Percentiles rank a stretch among this genome's conserved stretches.
phyloP scores from a whole-genome alignment of 2,329 filamentous ascomycete species.

The Clonostachys solani region DNA sequence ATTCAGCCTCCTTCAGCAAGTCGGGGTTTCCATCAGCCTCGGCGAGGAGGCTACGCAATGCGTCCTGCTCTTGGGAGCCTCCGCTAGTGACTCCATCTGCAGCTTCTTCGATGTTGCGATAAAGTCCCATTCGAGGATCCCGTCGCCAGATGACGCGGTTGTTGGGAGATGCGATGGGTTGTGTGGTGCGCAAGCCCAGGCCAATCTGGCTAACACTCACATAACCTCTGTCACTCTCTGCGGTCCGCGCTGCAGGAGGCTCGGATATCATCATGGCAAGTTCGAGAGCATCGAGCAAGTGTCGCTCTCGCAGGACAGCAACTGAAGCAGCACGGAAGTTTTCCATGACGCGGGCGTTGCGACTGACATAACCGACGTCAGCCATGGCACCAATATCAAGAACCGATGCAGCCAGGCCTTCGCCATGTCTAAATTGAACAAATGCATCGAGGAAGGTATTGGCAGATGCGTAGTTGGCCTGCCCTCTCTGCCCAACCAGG shows the following conservation, averaged over 20 bases:
- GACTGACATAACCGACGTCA: not conserved
- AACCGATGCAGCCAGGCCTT: not conserved
- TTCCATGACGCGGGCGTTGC: not conserved
- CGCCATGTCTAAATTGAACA: conserved; percentile 11
- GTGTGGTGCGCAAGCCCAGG: not conserved
- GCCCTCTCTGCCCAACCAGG: conserved; percentile 19
- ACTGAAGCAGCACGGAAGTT: too few relatives aligned
- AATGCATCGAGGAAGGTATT: conserved; percentile 30
- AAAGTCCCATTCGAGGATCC: not conserved
- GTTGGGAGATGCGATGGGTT: not conserved
- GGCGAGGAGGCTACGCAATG: too few relatives aligned
- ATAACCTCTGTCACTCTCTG: not conserved
- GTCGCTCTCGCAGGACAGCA: not conserved
- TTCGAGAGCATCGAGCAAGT: not conserved
- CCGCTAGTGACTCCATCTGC: too few relatives aligned
- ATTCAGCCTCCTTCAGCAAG: too few relatives aligned
- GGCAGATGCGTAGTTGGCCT: conserved; percentile 30
- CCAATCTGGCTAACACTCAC: not conserved
- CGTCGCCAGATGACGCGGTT: not conserved
- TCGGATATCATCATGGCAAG: not conserved
- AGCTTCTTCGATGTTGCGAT: not conserved
- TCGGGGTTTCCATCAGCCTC: too few relatives aligned
- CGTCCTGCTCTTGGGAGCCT: too few relatives aligned
- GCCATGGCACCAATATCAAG: not conserved
- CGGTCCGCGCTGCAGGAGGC: not conserved